phyloP scores from a whole-genome alignment of 345 rosid species.

The sweet orange (Citrus sinensis) region DNA sequence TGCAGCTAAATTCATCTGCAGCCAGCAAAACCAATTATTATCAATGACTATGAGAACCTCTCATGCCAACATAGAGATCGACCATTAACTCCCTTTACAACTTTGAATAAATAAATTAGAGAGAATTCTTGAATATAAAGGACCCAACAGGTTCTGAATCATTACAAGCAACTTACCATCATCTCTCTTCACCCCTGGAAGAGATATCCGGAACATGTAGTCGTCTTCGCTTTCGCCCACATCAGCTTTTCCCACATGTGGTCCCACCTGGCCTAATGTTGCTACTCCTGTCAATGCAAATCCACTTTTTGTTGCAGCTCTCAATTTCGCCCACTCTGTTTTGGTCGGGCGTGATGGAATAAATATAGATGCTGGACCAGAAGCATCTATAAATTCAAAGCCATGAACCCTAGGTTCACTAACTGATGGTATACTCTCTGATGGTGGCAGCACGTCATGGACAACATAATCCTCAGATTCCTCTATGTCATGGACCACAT shows the following conservation, averaged over 20 bases:
- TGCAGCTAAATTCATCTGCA: constrained; percentile 54
- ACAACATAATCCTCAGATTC: neutral
- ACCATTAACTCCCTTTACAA: neutral
- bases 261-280: constrained; percentile 34
- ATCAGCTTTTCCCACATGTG: constrained; percentile 45
- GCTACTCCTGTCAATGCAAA: constrained; percentile 35
- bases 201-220: constrained; percentile 57
- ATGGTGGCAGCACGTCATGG: neutral
- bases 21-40: neutral
- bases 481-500: neutral
- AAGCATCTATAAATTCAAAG: neutral
- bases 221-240: constrained; percentile 50
- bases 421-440: neutral
- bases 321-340: constrained; percentile 25
- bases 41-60: neutral
- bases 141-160: neutral
- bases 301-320: constrained; percentile 25
- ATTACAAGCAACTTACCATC: constrained; percentile 36
- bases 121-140: neutral
- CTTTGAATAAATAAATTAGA: neutral
- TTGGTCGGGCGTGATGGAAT: constrained; percentile 27
- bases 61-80: neutral
- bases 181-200: constrained; percentile 65
- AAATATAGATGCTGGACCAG: constrained; percentile 20
- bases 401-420: neutral